Evolutionary conservation across 2,329 filamentous ascomycete species (phyloP), one percentile per base, ranked within the genome.

Genomic region (Penicillium corylophilum): DNA sequence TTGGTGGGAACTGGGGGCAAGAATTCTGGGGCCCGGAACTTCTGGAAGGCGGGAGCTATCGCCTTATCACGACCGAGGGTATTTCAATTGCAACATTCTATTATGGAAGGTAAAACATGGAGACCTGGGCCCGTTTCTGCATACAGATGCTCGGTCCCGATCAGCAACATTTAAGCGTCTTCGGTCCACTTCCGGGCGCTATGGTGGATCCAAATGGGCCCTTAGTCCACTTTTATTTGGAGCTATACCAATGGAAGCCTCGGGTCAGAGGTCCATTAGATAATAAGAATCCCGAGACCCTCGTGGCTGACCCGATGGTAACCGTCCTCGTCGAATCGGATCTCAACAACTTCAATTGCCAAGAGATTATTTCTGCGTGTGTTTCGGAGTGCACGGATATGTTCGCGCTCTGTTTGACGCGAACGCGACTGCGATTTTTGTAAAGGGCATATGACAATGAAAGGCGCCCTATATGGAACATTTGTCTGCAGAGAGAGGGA

Each of bases 11-110:
- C 46, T 52, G 33, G 51, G 51, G 53, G 18, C 26, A 36, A 28
- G 28, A 47, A 55, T 48, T 60, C 52, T 50, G 58, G 58, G 56
- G 59, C 55, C 42, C 46, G 49, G 51, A 18, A 51, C 23, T 58
- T 48, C 42, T 44, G 35, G 36, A 58, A 54, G 28, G 39, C 28
- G 38, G 44, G 41, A 46, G n/a, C 15, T 49, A 54, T 46, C 41
- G 20, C 10, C 49, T 55, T 55, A 54, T 55, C 52, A 15, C 36
- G 28, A 16, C 12, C 7, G 24, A 52, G 41, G 28, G 4, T 26
- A 45, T 53, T 58, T 51, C 38, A 13, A 54, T 49, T 54, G 53
- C 45, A 41, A 29, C 22, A 60, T 54, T 54, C 24, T 23, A 60
- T 53, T 53, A 54, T 57, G 48, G 40, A 35, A 38, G 24, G 35